These are phyloP conservation scores for Fusarium acutatum DNA, from an alignment of 2,329 filamentous ascomycete genomes.

Conservation along the genomic window DNA sequence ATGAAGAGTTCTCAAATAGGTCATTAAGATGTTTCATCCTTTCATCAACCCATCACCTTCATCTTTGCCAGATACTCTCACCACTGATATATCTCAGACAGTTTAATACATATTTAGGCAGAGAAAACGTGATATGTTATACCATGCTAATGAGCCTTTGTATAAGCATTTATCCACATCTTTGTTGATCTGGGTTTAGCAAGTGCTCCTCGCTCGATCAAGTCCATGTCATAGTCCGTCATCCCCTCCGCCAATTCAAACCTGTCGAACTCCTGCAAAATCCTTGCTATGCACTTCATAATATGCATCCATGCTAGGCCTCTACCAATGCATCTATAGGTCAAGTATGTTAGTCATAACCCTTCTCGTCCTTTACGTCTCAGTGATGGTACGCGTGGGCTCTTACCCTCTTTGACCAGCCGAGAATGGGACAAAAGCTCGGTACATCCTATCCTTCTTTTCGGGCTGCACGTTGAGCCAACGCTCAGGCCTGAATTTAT, in stretches of 20 bases:
- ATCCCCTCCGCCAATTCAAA: neutral
- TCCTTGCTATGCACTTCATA: neutral
- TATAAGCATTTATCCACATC: neutral
- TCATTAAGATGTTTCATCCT: neutral
- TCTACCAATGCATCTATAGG: neutral
- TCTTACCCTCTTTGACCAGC: neutral
- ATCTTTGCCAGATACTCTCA: neutral
- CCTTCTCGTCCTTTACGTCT: neutral
- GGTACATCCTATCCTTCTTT: neutral
- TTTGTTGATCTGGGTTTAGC: neutral
- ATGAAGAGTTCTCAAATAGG: rapidly evolving
- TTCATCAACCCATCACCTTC: neutral
- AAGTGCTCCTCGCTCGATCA: neutral
- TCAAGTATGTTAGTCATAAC: neutral
- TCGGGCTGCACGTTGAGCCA: neutral
- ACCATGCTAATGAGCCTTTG: neutral
- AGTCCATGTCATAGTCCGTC: neutral
- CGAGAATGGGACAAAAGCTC: neutral
- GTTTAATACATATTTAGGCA: no score
- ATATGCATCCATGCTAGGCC: neutral
- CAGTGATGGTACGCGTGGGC: neutral
- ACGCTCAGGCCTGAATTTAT: neutral
- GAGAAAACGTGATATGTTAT: no score
- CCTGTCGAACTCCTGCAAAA: neutral
- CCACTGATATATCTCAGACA: no score